Evolutionary conservation across 352 stramenopile genomes (phyloP).

Genomic region (Phytophthora crassamura): DNA sequence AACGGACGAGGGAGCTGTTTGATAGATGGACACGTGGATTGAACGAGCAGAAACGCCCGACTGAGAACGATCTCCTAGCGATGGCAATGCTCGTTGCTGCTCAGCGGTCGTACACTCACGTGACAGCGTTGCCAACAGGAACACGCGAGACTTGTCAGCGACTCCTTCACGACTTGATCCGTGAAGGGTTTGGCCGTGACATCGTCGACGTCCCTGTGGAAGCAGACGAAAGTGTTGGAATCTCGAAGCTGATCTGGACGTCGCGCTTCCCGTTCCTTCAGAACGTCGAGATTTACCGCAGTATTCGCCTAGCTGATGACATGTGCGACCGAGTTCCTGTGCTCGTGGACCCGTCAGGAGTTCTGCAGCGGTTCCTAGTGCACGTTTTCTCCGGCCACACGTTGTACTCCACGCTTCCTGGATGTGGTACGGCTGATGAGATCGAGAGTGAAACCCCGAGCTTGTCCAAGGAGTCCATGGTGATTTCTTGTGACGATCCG

Average conservation of each 20-base stretch:
- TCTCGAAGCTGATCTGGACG: constrained; percentile 42
- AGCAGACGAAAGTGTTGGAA: background rate
- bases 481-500: constrained; percentile 44
- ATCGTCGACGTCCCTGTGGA: background rate
- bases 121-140: background rate
- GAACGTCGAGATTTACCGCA: constrained; percentile 4
- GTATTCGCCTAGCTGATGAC: constrained; percentile 34
- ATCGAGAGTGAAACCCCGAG: constrained; percentile 28
- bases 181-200: background rate
- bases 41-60: constrained; percentile 9
- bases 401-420: constrained; percentile 34
- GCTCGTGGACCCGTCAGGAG: constrained; percentile 44
- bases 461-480: constrained; percentile 28
- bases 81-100: constrained; percentile 2
- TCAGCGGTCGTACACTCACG: constrained; percentile 14
- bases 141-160: background rate
- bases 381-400: constrained; percentile 54
- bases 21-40: constrained; percentile 25
- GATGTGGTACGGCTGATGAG: constrained; percentile 14
- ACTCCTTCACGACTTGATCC: constrained; percentile 4
- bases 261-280: constrained; percentile 48
- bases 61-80: constrained; percentile 6
- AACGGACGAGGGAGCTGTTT: constrained; percentile 11
- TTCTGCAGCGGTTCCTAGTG: constrained; percentile 58
- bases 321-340: constrained; percentile 52